Evolutionary conservation across 495 filamentous ascomycete genomes (phyloP), one percentile per base, ranked within the genome.

Genomic region (Penicillium steckii): DNA sequence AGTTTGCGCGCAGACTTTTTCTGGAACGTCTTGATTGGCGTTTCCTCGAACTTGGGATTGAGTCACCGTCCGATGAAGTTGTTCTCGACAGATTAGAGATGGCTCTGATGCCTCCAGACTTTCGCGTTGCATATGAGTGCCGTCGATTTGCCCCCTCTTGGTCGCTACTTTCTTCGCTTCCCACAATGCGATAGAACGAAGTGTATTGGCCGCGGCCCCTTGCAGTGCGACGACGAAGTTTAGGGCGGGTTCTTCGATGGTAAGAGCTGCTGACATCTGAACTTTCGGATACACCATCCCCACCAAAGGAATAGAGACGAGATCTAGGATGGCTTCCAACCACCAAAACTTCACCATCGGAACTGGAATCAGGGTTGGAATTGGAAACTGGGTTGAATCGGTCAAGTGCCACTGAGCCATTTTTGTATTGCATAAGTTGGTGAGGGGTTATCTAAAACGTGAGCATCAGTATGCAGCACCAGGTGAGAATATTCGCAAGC

Each of bases 1-100:
- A 85, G 57, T 70, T 87, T 40, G 64, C 75, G 1, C 67, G 69
- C 48, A 70, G 52, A 4, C 53, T 41, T 23, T 63, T 66, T 6
- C 57, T 53, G 3, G 55, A 22, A 8, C 74, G 60, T 6, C 52
- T 66, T 9, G 74, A 77, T 8, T 44, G 53, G 10, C 70, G 63
- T 4, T 55, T 62, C 19, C 53, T 60, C 22, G 13, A 51, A 5
- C 18, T 24, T 0, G 35, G 35, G 46, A 25, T 46, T 10, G 19
- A 52, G 30, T 59, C 8, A 10, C 27, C 26, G 8, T 22, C 44
- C 19, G 33, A 37, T 3, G 48, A 23, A 59, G 0, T 61, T 54
- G 6, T 67, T 60, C 7, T 57, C 48, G n/a, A 35, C 52, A 7
- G 43, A 50, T 35, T 7, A 24, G 27, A 32, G 2, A 22, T 46